phyloP scores from a whole-genome alignment of 2,329 filamentous ascomycete genomes.

The Amauroascus niger region DNA sequence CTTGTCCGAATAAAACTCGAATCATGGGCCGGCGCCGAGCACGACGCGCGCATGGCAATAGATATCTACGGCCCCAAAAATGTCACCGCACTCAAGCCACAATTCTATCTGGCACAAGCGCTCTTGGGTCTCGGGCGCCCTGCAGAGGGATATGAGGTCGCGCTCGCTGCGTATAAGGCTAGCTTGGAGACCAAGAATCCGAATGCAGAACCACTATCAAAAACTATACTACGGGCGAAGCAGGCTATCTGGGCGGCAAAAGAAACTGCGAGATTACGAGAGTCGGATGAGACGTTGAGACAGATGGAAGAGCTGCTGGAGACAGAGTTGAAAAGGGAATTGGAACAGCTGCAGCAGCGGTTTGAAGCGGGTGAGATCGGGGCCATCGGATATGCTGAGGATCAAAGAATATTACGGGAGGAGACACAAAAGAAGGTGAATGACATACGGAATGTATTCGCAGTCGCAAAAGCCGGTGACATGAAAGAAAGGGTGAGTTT shows the following conservation, averaged over 20 bases:
- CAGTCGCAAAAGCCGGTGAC: constrained; percentile 33
- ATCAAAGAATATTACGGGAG: constrained; percentile 48
- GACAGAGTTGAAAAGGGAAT: constrained; percentile 31
- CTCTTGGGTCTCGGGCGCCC: constrained; percentile 64
- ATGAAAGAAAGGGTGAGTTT: constrained; percentile 35
- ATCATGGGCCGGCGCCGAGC: constrained; percentile 63
- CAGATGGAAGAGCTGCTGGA: constrained; percentile 35
- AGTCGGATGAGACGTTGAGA: constrained; percentile 36
- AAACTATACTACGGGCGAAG: constrained; percentile 67
- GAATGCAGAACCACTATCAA: constrained; percentile 61
- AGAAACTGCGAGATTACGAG: constrained; percentile 46
- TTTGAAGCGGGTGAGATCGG: constrained; percentile 38
- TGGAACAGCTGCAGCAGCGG: constrained; percentile 29
- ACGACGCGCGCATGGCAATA: constrained; percentile 68
- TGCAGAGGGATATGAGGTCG: constrained; percentile 61
- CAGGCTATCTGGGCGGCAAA: constrained; percentile 73
- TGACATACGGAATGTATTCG: constrained; percentile 38
- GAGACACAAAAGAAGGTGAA: constrained; percentile 41
- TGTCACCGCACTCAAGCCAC: constrained; percentile 64
- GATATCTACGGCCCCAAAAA: constrained; percentile 46
- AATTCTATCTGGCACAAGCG: constrained; percentile 74
- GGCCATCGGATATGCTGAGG: constrained; percentile 59
- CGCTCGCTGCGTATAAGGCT: constrained; percentile 61
- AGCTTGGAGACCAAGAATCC: constrained; percentile 56
- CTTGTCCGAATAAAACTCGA: constrained; percentile 68